Percentiles rank a stretch among this genome's conserved stretches.
Evolutionary conservation across 148 eudicot species (phyloP).

Genomic region (Rhododendron kiyosumense): DNA sequence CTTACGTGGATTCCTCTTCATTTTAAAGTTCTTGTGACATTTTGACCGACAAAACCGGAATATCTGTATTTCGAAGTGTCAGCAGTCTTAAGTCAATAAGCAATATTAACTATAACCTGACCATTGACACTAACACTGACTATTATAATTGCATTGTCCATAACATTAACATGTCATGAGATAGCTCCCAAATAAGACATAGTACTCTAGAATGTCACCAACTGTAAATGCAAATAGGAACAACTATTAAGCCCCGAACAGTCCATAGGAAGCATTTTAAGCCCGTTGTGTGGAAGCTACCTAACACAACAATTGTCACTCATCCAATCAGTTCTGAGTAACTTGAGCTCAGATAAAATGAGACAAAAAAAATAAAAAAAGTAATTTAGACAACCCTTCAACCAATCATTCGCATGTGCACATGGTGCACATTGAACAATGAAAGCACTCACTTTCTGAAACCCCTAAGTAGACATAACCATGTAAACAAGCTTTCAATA

Average conservation of each 20-base stretch:
- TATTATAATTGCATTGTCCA: background rate
- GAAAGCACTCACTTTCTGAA: background rate
- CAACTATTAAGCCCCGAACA: background rate
- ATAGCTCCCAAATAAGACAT: background rate
- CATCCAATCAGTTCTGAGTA: background rate
- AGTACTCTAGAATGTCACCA: background rate
- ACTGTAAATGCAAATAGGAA: background rate
- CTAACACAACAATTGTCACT: background rate
- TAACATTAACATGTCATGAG: background rate
- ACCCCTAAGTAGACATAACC: background rate
- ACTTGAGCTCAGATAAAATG: background rate
- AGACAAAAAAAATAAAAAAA: background rate
- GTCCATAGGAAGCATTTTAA: background rate
- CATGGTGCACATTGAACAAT: background rate
- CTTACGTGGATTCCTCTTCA: slow-evolving; percentile 98
- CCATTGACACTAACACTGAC: background rate
- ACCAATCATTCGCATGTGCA: background rate
- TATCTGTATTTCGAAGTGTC: slow-evolving; percentile 42
- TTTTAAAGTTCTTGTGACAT: slow-evolving; percentile 97
- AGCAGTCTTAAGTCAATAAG: background rate
- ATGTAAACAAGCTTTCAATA: background rate
- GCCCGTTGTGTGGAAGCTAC: background rate
- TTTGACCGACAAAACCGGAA: slow-evolving; percentile 93
- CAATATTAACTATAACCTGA: background rate
- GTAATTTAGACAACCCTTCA: background rate